Base-by-base conservation (phyloP, 768 basidiomycete species). In the Rubroboletus satanas region DNA sequence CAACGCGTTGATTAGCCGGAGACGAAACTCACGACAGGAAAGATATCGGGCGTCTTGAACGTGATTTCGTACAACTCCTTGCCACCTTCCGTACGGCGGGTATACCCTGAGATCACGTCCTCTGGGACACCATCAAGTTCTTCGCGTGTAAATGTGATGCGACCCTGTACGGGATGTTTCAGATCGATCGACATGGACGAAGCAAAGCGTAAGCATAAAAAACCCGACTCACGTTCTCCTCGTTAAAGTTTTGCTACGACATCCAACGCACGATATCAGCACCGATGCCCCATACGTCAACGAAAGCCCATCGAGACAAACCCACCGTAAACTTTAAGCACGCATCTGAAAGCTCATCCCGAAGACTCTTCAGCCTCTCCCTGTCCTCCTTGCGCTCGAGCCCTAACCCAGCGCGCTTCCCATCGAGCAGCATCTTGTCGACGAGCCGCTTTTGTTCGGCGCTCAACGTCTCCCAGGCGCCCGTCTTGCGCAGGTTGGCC, bases 221-320 rank as follows among this genome's bases (percentile, higher is more conserved):
- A 6, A 29, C 9, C 14, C 7, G 12, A 62, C 76, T 47, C 60
- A 88, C 90, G 41, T 86, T 85, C 66, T 94, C 92, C 70, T 95
- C 91, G 62, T 93, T 93, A 74, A 87, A 91, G 73, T 92, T 90
- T 85, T 88, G 90, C 86, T 89, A 54, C 10, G 39, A 52, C 43
- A 58, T 42, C 26, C 23, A 37, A 44, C 9, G 0, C 28, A 18
- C 5, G 15, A 41, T 42, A 26, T 51, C 33, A 51, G 17, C 23
- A 36, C 31, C 36, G 14, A 14, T 29, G 6, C 1, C 8, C 12
- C 15, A 26, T 15, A 46, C n/a, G 17, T 11, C 17, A 29, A n/a
- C 43, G n/a, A 31, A 32, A 45, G 29, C 12, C 9, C n/a, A 31
- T 45, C 44, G 10, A 38, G 32, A 33, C 8, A 10, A 12, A 46